These are phyloP conservation scores for Colletotrichum tropicicola DNA, from an alignment of 2,329 filamentous ascomycete genomes.

Conservation along the genomic window DNA sequence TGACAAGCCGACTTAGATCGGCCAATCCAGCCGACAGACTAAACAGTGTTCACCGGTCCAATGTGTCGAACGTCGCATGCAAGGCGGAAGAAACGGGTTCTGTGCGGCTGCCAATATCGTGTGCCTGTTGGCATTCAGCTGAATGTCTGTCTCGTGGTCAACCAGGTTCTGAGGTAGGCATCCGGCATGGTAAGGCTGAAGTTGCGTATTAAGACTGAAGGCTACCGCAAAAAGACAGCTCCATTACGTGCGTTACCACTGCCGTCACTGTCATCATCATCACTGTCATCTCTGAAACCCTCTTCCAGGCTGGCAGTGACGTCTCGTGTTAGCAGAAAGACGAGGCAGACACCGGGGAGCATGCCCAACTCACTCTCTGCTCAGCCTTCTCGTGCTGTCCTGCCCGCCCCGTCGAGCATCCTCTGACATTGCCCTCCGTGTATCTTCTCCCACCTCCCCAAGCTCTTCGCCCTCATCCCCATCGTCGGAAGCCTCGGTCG, in stretches of 20 bases:
- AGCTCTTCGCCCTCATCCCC: slow-evolving; percentile 77
- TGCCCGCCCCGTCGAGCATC: slow-evolving; percentile 45
- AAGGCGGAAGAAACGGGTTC: background rate
- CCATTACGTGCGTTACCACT: slow-evolving; percentile 42
- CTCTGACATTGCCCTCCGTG: slow-evolving; percentile 49
- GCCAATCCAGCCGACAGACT: background rate
- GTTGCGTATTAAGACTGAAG: slow-evolving; percentile 17
- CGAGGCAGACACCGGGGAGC: background rate
- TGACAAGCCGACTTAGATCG: slow-evolving; percentile 3
- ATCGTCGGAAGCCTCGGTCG: slow-evolving; percentile 52
- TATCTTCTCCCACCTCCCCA: slow-evolving; percentile 64
- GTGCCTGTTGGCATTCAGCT: slow-evolving; percentile 5
- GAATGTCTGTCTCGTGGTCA: slow-evolving; percentile 11
- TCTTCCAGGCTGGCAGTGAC: slow-evolving; percentile 62
- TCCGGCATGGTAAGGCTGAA: slow-evolving; percentile 5
- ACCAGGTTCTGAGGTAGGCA: background rate
- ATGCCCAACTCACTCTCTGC: slow-evolving; percentile 69
- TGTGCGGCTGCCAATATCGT: background rate
- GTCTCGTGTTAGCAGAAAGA: slow-evolving; percentile 13
- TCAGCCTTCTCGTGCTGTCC: slow-evolving; percentile 70
- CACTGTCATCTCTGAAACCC: slow-evolving; percentile 57
- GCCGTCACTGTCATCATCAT: slow-evolving; percentile 46
- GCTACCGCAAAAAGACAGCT: slow-evolving; percentile 20
- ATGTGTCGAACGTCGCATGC: background rate
- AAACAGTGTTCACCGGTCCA: background rate